These are phyloP conservation scores for Sphagnum tenellum DNA, from an alignment of 225 moss, liverwort and hornwort genomes.

Conservation along the genomic window DNA sequence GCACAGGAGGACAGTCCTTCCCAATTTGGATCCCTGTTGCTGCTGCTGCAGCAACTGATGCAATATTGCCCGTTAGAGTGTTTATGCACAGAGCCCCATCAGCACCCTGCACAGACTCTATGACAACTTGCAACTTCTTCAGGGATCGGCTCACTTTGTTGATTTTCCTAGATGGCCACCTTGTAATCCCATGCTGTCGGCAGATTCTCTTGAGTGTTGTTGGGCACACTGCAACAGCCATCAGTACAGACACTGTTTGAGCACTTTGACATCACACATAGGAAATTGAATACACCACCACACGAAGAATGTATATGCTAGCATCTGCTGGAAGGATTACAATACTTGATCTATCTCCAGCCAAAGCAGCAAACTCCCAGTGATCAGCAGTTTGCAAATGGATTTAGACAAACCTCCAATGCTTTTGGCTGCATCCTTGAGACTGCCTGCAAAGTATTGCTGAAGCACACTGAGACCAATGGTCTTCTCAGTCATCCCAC, in stretches of 20 bases:
- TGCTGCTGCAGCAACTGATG: conserved; percentile 48
- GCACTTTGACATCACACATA: too few species aligned
- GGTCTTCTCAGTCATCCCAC: conserved; percentile 94
- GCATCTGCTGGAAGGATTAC: too few species aligned
- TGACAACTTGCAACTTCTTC: conserved; percentile 94
- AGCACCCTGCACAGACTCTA: conserved; percentile 95
- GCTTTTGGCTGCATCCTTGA: conserved; percentile 97
- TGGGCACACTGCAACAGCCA: conserved; percentile 68
- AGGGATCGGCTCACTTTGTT: conserved; percentile 97
- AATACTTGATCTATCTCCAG: too few species aligned
- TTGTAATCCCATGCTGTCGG: conserved; percentile 92
- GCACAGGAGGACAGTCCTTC: conserved; percentile 44
- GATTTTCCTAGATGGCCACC: conserved; percentile 98
- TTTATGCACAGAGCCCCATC: conserved; percentile 94
- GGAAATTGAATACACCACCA: too few species aligned
- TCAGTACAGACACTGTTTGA: too few species aligned
- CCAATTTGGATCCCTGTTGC: conserved; percentile 59
- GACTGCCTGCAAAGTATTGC: conserved; percentile 95
- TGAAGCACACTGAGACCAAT: conserved; percentile 90
- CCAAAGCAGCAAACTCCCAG: too few species aligned
- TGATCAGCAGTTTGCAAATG: too few species aligned
- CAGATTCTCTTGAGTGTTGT: conserved; percentile 95
- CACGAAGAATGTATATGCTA: too few species aligned
- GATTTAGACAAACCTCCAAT: conserved; percentile 73
- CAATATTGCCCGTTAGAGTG: conserved; percentile 66